Percentiles rank a stretch among this genome's conserved stretches.
Conservation (phyloP, 768 basidiomycete genomes). For the Agrocybe praecox region DNA sequence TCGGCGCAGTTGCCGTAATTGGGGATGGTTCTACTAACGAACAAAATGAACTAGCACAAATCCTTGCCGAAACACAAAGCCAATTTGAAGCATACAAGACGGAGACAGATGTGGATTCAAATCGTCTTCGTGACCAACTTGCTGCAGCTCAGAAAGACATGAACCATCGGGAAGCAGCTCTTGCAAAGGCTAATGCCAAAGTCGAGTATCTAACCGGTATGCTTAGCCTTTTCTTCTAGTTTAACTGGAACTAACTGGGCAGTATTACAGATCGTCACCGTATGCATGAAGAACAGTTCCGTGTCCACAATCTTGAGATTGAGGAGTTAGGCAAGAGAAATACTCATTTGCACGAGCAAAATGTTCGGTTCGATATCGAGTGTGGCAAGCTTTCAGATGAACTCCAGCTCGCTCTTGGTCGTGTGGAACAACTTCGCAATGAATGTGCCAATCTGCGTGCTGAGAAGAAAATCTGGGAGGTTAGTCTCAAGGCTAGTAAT, state of each 20-base stretch:
- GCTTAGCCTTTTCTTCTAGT: constrained; percentile 20
- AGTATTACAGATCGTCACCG: constrained; percentile 62
- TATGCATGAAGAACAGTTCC: constrained; percentile 70
- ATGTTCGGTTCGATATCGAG: constrained; percentile 75
- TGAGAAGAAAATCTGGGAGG: constrained; percentile 95
- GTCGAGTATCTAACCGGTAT: constrained; percentile 76
- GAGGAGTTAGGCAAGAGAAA: constrained; percentile 70
- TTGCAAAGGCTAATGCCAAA: constrained; percentile 86
- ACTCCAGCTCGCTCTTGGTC: constrained; percentile 55
- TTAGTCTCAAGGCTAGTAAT: constrained; percentile 28
- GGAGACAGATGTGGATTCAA: constrained; percentile 82
- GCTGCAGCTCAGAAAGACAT: constrained; percentile 65
- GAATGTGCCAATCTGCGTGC: constrained; percentile 88
- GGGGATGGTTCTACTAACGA: constrained; percentile 9
- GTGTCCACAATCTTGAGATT: constrained; percentile 63
- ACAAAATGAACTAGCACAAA: constrained; percentile 46
- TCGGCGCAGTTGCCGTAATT: constrained; percentile 18
- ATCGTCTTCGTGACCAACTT: constrained; percentile 72
- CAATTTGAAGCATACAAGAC: constrained; percentile 81
- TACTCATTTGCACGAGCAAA: constrained; percentile 72
- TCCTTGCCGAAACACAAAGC: constrained; percentile 72
- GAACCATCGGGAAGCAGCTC: constrained; percentile 59
- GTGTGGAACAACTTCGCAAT: constrained; percentile 77
- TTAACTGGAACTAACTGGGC: constrained; percentile 5
- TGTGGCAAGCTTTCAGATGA: constrained; percentile 71